Base-by-base conservation (phyloP, 768 basidiomycete species). In the Termitomyces sp. region DNA sequence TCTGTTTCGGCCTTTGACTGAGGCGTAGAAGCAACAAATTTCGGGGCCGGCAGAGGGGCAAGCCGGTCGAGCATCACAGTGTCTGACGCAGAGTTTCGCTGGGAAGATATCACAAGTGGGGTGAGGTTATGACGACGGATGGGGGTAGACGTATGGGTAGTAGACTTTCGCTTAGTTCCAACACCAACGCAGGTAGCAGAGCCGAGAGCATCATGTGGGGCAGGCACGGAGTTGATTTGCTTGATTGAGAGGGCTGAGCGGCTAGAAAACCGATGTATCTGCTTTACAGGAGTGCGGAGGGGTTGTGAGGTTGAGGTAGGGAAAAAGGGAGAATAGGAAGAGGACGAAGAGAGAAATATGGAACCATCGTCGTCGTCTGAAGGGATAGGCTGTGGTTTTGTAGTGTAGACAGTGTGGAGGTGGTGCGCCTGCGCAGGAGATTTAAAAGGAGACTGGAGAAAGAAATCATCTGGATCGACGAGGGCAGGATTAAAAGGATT, bases 91-190 rank as follows among this genome's bases (percentile, higher is more conserved):
- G 72, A 61, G 47, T 74, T 70, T 34, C 68, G 61, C 59, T 76
- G 59, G 61, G 77, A 58, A 67, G 79, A 58, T 71, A 87, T 63
- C 71, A 82, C 68, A 59, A 83, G 73, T 61, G 84, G 75, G 34
- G 78, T 76, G 51, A 81, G 74, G 39, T 73, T 75, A 37, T 80
- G 78, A 15, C 75, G 76, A 20, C 80, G 80, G 11, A 84, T 76
- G 4, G 87, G 87, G 11, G 87, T 89, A 45, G 75, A 74, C 55
- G 74, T 66, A 63, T 70, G 78, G 53, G 72, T 73, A 47, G 75
- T 76, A 6, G 85, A 84, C 68, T 89, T 89, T 66, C 88, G 84
- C 69, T 89, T 89, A 1, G 81, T 84, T 42, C 86, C 86, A 3
- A 79, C 73, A 13, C 78, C 76, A 39, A 76, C 64, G 13, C 70